Evolutionary conservation across 768 basidiomycete species (phyloP).

Genomic region (Boletus pseudo-olivaceus): DNA sequence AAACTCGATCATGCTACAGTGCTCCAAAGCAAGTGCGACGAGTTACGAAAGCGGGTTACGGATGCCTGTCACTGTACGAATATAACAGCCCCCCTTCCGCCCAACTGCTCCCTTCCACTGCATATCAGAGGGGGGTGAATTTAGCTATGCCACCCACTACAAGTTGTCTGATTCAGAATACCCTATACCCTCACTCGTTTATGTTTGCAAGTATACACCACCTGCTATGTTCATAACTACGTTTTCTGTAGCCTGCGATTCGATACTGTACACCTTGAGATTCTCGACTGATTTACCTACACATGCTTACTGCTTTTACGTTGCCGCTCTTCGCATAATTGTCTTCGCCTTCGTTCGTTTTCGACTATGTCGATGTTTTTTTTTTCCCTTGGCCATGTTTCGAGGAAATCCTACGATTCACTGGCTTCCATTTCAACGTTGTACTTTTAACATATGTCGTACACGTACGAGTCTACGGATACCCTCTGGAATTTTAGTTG

Average conservation of each 20-base stretch:
- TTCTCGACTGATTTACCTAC: neutral
- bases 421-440: neutral
- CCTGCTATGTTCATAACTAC: constrained; percentile 26
- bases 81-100: constrained; percentile 39
- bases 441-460: constrained; percentile 15
- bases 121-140: constrained; percentile 28
- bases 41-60: constrained; percentile 46
- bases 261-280: constrained; percentile 24
- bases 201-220: constrained; percentile 27
- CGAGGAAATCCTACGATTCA: neutral
- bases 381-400: neutral
- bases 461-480: constrained; percentile 12
- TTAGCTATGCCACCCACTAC: neutral
- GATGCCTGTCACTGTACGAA: constrained; percentile 46
- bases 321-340: constrained; percentile 12
- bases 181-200: constrained; percentile 27
- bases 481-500: constrained; percentile 12
- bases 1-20: constrained; percentile 30
- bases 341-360: constrained; percentile 9
- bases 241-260: constrained; percentile 28
- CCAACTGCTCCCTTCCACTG: constrained; percentile 38
- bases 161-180: constrained; percentile 3
- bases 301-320: constrained; percentile 10
- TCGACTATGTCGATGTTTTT: neutral
- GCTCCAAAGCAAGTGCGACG: constrained; percentile 46